Percentiles rank a stretch among this genome's conserved stretches.
Conservation (phyloP, 257 asterid species). For the Lycium ferocissimum region DNA sequence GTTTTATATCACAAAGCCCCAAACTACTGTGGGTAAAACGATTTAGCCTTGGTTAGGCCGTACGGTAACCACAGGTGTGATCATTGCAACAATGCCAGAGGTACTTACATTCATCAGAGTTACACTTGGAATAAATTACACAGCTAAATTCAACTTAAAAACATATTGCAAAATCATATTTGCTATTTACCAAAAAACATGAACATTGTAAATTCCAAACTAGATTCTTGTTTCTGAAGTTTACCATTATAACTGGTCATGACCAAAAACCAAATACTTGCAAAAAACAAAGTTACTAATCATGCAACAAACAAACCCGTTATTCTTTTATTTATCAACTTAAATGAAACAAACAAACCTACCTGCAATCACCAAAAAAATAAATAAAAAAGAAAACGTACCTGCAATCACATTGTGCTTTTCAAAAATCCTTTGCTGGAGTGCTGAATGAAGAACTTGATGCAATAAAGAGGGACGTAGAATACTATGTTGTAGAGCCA, state of each 20-base stretch:
- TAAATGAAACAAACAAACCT: neutral
- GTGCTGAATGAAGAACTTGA: conserved; percentile 59
- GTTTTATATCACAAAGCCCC: conserved; percentile 53
- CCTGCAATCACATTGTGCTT: neutral
- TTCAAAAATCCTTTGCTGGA: neutral
- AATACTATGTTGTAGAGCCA: conserved; percentile 83
- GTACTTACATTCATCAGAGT: no score
- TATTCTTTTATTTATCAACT: no score
- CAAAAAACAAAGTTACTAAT: neutral
- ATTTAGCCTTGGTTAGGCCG: no score
- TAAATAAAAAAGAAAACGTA: neutral
- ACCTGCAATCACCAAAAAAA: no score
- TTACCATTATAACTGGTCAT: neutral
- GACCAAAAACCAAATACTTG: neutral
- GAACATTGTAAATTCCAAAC: neutral
- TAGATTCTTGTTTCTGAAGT: neutral
- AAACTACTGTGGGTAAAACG: no score
- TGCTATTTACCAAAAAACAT: neutral
- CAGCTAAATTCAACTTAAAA: neutral
- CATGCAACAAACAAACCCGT: neutral
- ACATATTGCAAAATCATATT: neutral
- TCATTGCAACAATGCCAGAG: no score
- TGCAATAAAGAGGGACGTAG: conserved; percentile 80
- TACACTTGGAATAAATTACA: neutral
- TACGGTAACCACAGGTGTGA: no score